Conservation (phyloP, 352 stramenopile species). For the Globisporangium yorkense region DNA sequence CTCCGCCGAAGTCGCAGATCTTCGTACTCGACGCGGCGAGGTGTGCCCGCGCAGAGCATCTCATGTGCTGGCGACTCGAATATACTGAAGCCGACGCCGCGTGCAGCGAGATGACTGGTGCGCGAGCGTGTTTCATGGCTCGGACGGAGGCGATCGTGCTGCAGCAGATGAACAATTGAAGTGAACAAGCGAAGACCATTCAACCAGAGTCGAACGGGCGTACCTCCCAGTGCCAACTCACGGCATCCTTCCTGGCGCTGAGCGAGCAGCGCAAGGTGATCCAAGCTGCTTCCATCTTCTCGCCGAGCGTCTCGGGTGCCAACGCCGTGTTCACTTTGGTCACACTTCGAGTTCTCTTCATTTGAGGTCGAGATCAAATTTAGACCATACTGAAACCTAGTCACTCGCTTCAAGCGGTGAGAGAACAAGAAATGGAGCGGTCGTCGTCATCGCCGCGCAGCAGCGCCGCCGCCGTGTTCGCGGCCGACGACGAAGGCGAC, state of each 20-base stretch:
- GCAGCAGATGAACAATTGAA: background rate
- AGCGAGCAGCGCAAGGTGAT: background rate
- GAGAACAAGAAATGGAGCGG: background rate
- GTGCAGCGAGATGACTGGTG: background rate
- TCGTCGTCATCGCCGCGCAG: no score
- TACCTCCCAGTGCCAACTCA: slow-evolving; percentile 10
- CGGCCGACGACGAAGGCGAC: slow-evolving; percentile 19
- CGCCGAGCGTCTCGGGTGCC: no score
- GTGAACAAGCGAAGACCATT: background rate
- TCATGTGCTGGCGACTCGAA: background rate
- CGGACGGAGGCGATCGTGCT: background rate
- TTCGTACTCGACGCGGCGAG: slow-evolving; percentile 14
- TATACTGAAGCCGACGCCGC: background rate
- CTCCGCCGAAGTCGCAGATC: slow-evolving; percentile 13
- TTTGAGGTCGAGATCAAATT: no score
- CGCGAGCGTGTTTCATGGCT: background rate
- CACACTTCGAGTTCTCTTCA: no score
- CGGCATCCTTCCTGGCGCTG: background rate
- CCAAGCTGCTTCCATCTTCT: background rate
- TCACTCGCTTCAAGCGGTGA: background rate
- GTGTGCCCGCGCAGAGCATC: background rate
- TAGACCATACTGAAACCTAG: background rate
- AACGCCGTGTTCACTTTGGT: no score
- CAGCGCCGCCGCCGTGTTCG: slow-evolving; percentile 4
- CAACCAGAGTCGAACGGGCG: background rate